Percentiles rank a stretch among this genome's conserved stretches.
phyloP scores from a whole-genome alignment of 768 basidiomycete species.

The Leccinum boreale region DNA sequence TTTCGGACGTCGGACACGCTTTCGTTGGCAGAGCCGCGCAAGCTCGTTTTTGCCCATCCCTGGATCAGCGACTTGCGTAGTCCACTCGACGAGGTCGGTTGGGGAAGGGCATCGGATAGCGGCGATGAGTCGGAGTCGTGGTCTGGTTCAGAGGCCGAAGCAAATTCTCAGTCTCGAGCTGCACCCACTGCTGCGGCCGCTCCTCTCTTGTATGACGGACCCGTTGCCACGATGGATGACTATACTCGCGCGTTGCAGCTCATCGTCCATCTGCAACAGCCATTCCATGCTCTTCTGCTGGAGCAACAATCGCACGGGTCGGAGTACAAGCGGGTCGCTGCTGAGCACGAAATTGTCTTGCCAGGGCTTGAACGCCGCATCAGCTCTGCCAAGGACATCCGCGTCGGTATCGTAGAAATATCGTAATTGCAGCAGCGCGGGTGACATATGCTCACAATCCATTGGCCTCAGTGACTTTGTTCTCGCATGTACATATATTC shows the following conservation, averaged over 20 bases:
- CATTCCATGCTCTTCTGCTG: conserved; percentile 6
- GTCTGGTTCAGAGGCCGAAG: neutral
- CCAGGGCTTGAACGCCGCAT: neutral
- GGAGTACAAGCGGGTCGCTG: neutral
- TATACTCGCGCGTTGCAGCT: conserved; percentile 4
- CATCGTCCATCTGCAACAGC: conserved; percentile 6
- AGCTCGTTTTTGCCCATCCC: conserved; percentile 6
- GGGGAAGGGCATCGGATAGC: neutral
- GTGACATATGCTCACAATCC: no score
- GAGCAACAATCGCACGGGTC: neutral
- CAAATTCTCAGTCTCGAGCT: neutral
- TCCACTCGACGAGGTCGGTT: neutral
- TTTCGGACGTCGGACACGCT: neutral
- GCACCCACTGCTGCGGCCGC: neutral
- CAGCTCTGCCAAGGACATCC: neutral
- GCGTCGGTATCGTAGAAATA: neutral
- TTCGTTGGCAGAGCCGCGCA: no score
- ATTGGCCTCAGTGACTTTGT: no score
- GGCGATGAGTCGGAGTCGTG: neutral
- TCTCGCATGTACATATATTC: no score
- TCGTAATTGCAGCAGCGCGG: neutral
- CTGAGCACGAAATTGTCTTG: neutral
- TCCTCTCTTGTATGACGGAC: neutral
- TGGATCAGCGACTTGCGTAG: conserved; percentile 11
- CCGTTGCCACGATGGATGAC: neutral